Conservation (phyloP, 1,139 yeast genomes). For the Scheffersomyces titani region DNA sequence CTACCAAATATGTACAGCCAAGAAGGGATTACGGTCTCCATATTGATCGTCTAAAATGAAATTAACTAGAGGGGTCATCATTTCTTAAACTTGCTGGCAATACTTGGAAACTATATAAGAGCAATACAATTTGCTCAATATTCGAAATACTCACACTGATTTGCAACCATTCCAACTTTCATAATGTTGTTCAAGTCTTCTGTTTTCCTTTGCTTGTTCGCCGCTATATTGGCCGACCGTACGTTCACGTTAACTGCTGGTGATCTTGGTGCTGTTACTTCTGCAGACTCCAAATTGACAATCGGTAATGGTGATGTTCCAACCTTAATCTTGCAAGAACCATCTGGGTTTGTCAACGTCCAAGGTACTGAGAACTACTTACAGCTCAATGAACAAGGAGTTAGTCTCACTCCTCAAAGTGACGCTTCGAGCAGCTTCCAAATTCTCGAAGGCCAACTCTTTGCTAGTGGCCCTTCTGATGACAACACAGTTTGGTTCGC, state of each 20-base stretch:
- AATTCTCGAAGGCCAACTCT: conserved; percentile 20
- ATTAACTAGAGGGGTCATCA: neutral
- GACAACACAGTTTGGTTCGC: conserved; percentile 24
- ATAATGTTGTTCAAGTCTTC: conserved; percentile 21
- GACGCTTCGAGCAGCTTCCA: conserved; percentile 32
- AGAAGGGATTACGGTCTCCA: neutral
- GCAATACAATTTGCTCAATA: neutral
- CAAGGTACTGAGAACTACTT: conserved; percentile 19
- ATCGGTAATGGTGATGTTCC: conserved; percentile 20
- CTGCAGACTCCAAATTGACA: conserved; percentile 14
- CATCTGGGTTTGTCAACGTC: conserved; percentile 27
- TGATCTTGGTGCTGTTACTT: conserved; percentile 22
- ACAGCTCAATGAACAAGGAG: conserved; percentile 14
- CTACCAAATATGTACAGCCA: neutral
- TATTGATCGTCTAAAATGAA: neutral
- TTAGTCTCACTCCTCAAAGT: conserved; percentile 10
- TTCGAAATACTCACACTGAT: neutral
- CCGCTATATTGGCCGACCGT: conserved; percentile 32
- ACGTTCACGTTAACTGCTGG: conserved; percentile 27
- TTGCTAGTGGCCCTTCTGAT: conserved; percentile 20
- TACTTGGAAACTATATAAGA: neutral
- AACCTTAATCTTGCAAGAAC: conserved; percentile 28
- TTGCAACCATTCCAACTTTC: neutral
- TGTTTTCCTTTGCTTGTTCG: conserved; percentile 27
- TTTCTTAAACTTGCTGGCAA: neutral